Percentiles rank a stretch among this genome's conserved stretches.
These are phyloP conservation scores for Tarenaya hassleriana DNA, from an alignment of 345 rosid species.

Conservation along the genomic window DNA sequence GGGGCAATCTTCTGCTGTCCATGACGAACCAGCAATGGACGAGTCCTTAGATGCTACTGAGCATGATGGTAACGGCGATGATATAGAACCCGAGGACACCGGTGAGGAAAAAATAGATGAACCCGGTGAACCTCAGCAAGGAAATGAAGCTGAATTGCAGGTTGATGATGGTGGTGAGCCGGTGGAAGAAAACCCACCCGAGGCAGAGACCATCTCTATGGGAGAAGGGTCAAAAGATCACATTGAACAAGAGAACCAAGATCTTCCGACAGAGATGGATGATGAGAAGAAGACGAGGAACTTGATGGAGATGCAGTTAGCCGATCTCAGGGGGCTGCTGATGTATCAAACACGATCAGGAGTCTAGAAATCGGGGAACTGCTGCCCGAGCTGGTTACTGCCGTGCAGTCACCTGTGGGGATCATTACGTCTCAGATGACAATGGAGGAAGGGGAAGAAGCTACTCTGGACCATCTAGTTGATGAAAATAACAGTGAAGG, in stretches of 20 bases:
- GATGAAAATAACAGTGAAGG: conserved; percentile 65
- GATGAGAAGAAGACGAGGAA: conserved; percentile 93
- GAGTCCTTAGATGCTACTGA: conserved; percentile 45
- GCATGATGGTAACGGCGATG: conserved; percentile 44
- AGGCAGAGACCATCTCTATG: conserved; percentile 26
- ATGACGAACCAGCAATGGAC: conserved; percentile 36
- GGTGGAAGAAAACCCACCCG: conserved; percentile 43
- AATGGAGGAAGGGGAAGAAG: conserved; percentile 42
- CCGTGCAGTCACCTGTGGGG: conserved; percentile 60
- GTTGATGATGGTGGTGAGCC: conserved; percentile 41
- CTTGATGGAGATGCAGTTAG: conserved; percentile 49
- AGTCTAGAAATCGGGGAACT: conserved; percentile 53
- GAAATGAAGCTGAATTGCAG: conserved; percentile 37
- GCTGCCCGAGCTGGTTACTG: conserved; percentile 42
- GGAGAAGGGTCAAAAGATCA: conserved; percentile 49
- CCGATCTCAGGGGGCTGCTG: conserved; percentile 51
- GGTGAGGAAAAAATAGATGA: conserved; percentile 51
- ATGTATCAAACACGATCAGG: conserved; percentile 34
- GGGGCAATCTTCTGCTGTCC: conserved; percentile 30
- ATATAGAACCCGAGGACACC: conserved; percentile 48
- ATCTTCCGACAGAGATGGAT: conserved; percentile 37
- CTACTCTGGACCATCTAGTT: conserved; percentile 38
- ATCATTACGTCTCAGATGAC: conserved; percentile 39
- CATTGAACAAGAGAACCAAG: conserved; percentile 39
- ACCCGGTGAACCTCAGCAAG: conserved; percentile 38